phyloP scores from a whole-genome alignment of 352 stramenopile genomes.

The Pythium folliculosum region DNA sequence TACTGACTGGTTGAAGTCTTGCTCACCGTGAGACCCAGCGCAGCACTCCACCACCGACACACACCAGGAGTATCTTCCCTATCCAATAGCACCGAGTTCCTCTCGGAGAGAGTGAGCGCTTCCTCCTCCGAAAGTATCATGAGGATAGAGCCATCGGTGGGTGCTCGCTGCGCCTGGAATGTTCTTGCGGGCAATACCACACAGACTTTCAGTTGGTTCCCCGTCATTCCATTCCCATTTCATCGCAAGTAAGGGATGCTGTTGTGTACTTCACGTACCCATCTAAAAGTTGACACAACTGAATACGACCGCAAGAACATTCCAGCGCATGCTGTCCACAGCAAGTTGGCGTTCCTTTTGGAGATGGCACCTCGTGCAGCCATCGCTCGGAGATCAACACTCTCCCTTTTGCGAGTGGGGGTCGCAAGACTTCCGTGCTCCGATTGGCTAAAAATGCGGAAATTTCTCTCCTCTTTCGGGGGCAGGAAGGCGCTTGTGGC shows the following conservation, averaged over 20 bases:
- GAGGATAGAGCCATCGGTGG: not conserved
- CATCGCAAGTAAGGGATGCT: not conserved
- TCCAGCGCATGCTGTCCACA: no score
- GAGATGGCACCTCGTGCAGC: not conserved
- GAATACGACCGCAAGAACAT: no score
- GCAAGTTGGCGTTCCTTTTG: no score
- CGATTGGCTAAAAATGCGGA: not conserved
- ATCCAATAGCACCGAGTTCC: not conserved
- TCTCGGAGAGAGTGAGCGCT: not conserved
- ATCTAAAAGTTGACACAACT: no score
- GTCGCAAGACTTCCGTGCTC: not conserved
- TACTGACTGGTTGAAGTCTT: no score
- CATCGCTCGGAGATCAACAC: not conserved
- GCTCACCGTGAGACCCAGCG: no score
- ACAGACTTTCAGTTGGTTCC: no score
- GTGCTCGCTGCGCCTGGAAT: not conserved
- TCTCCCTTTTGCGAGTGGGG: not conserved
- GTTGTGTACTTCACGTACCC: no score
- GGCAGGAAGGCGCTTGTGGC: conserved; percentile 21
- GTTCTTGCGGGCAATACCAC: not conserved
- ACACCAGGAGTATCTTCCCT: no score
- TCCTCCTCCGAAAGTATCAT: not conserved
- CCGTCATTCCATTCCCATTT: not conserved
- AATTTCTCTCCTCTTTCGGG: not conserved
- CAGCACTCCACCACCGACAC: no score